A percentile compares a stretch with the other conserved stretches of the same genome.
phyloP scores from a whole-genome alignment of 1,284 basidiomycete species.

The Melampsora americana region DNA sequence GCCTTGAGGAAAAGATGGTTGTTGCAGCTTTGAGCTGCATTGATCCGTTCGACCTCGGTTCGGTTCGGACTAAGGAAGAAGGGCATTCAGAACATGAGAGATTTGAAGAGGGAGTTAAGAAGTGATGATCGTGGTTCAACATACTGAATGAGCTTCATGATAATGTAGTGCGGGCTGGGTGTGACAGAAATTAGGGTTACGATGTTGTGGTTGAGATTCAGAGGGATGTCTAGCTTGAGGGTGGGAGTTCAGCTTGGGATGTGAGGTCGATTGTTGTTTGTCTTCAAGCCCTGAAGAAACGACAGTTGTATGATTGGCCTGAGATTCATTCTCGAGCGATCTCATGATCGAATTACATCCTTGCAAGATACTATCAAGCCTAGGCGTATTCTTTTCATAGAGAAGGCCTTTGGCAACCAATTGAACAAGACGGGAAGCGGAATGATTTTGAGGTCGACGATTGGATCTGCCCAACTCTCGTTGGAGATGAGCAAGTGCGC shows the following conservation, averaged over 20 bases:
- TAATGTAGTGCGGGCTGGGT: not conserved
- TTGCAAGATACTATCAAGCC: not conserved
- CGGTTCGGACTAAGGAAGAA: not conserved
- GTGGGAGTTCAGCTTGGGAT: not conserved
- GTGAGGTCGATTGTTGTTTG: not conserved
- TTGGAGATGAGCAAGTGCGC: conserved; percentile 2
- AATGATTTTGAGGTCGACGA: not conserved
- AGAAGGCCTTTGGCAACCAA: conserved; percentile 6
- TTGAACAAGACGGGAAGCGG: conserved; percentile 2
- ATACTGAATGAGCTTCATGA: not conserved
- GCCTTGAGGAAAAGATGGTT: not conserved
- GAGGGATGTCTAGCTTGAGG: not conserved
- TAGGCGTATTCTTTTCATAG: conserved; percentile 1
- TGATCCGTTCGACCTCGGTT: not conserved
- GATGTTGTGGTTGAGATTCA: not conserved
- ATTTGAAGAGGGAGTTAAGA: not conserved
- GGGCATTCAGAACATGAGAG: not conserved
- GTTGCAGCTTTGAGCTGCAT: not conserved
- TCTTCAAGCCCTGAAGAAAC: not conserved
- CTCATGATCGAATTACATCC: conserved; percentile 5
- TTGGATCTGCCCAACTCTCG: not conserved
- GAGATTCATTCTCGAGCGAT: not conserved
- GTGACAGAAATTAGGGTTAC: not conserved
- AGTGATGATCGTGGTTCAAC: not conserved
- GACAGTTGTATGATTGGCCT: not conserved